Evolutionary conservation across 2,329 filamentous ascomycete genomes (phyloP), one percentile per base, ranked within the genome.

Genomic region (Phyllosticta citribraziliensis): DNA sequence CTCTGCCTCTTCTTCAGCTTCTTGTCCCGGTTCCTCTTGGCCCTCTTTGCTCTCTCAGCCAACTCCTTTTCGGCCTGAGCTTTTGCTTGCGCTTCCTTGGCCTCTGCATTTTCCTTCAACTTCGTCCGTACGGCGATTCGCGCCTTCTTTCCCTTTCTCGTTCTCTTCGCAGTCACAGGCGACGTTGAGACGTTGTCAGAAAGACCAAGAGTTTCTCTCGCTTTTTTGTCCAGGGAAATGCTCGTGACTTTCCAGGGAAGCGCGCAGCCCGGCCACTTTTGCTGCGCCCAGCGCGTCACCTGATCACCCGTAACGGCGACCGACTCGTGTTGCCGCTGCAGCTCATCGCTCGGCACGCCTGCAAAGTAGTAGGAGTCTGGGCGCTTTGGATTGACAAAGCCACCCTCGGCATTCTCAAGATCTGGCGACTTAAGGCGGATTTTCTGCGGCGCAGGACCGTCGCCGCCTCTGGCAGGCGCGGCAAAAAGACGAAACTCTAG

Each of bases 211-310:
- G 17, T 14, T n/a, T 47, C 17, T 8, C 2, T 47, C 5, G 40
- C 14, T 5, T 47, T 47, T 19, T n/a, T 67, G 22, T 70, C 66
- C 1, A 72, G 62, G 11, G 70, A 68, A 54, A 73, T 67, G 1
- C 51, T 69, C 30, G 30, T 66, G 55, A 73, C 70, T 61, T 72
- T 73, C 71, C 71, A 74, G 2, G 71, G 72, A 61, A 73, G 53
- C 14, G 67, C 67, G 61, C 69, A 72, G 20, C 70, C 72, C 2
- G 70, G 69, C 71, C 72, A 74, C 19, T 69, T 69, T 58, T 65
- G 56, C 55, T 60, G 62, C 40, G 71, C 66, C 64, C 72, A 64
- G 56, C 70, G 65, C 30, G 70, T 35, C 10, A 74, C 66, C 11
- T 67, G 64, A 25, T 64, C 58, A 19, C 69, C 71, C 51, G 69